Conservation (phyloP, 2,329 filamentous ascomycete species). For the Aureobasidium sp. region DNA sequence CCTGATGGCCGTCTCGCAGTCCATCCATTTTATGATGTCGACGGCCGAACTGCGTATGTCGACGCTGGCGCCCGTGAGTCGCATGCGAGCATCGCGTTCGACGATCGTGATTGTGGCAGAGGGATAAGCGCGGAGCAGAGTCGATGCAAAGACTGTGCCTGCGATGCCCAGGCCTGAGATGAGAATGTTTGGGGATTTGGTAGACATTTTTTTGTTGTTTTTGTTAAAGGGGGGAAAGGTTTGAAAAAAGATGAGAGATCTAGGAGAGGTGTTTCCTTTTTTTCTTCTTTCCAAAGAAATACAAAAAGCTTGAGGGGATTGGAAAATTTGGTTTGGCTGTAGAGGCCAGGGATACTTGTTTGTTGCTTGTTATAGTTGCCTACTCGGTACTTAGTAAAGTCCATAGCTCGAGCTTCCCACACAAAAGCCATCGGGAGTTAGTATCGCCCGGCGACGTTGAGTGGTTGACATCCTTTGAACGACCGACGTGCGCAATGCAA, state of each 20-base stretch:
- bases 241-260: neutral
- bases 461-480: neutral
- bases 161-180: constrained; percentile 34
- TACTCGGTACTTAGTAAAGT: constrained; percentile 6
- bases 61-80: constrained; percentile 28
- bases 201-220: no score
- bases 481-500: neutral
- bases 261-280: neutral
- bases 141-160: constrained; percentile 32
- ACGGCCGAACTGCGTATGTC: constrained; percentile 33
- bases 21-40: constrained; percentile 32
- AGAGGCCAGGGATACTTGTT: neutral
- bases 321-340: no score
- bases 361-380: neutral
- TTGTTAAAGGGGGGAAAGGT: neutral
- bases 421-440: constrained; percentile 5
- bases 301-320: neutral
- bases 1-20: constrained; percentile 28
- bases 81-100: constrained; percentile 31
- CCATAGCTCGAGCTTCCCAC: neutral
- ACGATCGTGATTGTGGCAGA: constrained; percentile 31
- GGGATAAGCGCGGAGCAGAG: constrained; percentile 27
- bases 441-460: constrained; percentile 2
- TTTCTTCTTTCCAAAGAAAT: neutral
- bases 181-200: constrained; percentile 27